Percentiles rank a stretch among this genome's conserved stretches.
phyloP scores from a whole-genome alignment of 257 asterid species.

The Craterostigma plantagineum region DNA sequence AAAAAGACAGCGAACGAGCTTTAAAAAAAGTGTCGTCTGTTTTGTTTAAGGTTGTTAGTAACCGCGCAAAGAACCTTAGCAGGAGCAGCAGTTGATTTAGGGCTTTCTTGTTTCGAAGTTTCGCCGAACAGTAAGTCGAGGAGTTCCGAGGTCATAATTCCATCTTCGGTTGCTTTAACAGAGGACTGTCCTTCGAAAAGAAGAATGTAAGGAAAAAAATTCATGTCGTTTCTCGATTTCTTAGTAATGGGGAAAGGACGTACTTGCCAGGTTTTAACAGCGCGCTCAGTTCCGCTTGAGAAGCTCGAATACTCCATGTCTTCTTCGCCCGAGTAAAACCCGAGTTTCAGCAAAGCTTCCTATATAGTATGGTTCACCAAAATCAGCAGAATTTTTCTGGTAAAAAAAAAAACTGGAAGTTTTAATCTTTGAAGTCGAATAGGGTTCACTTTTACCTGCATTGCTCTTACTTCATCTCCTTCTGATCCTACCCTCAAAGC shows the following conservation, averaged over 20 bases:
- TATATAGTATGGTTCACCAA: constrained; percentile 13
- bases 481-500: constrained; percentile 63
- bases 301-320: constrained; percentile 70
- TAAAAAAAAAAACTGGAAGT: not conserved
- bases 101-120: not conserved
- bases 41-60: constrained; percentile 13
- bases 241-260: constrained; percentile 4
- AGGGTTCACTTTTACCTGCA: constrained; percentile 92
- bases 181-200: constrained; percentile 44
- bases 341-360: constrained; percentile 69
- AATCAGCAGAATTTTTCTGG: constrained; percentile 1
- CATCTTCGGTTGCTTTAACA: constrained; percentile 48
- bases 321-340: constrained; percentile 93
- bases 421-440: not conserved
- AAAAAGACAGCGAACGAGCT: no score
- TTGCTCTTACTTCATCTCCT: constrained; percentile 63
- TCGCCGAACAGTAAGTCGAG: constrained; percentile 29
- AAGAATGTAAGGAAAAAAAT: no score
- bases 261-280: constrained; percentile 98
- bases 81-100: not conserved
- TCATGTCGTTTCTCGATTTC: not conserved
- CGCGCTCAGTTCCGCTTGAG: constrained; percentile 71
- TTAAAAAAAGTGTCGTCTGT: no score
- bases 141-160: constrained; percentile 76
- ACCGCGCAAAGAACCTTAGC: constrained; percentile 40